These are phyloP conservation scores for Collybiopsis confluens DNA, from an alignment of 768 basidiomycete genomes.

Conservation along the genomic window DNA sequence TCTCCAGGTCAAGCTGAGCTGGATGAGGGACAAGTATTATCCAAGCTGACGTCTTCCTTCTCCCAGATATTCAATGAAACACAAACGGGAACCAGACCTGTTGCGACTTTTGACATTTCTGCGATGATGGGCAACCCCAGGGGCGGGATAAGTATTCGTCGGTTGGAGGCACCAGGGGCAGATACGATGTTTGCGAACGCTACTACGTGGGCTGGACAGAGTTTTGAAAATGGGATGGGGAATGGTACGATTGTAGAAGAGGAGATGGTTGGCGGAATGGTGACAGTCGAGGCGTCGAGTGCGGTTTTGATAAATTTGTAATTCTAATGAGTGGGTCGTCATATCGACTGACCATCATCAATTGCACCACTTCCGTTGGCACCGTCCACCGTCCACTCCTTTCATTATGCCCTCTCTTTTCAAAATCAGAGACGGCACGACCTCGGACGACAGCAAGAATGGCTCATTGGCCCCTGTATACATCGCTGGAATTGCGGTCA, in stretches of 20 bases:
- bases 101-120: slow-evolving; percentile 42
- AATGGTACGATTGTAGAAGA: slow-evolving; percentile 36
- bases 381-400: not conserved
- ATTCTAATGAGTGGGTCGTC: not conserved
- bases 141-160: slow-evolving; percentile 31
- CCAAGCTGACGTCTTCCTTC: too few species aligned
- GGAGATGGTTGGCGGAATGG: slow-evolving; percentile 25
- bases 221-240: slow-evolving; percentile 37
- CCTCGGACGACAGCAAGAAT: not conserved
- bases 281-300: slow-evolving; percentile 33
- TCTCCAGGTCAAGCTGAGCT: too few species aligned
- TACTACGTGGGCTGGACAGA: slow-evolving; percentile 50
- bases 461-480: slow-evolving; percentile 23
- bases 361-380: not conserved
- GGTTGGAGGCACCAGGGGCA: slow-evolving; percentile 44
- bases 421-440: not conserved
- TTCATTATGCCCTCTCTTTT: not conserved
- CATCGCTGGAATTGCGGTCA: slow-evolving; percentile 50
- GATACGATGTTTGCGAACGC: slow-evolving; percentile 39
- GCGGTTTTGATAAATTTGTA: slow-evolving; percentile 31
- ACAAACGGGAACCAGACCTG: slow-evolving; percentile 34
- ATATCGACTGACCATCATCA: not conserved
- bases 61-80: slow-evolving; percentile 52
- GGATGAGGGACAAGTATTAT: too few species aligned
- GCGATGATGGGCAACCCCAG: slow-evolving; percentile 27